Conservation (phyloP, 768 basidiomycete species). For the Mycena olivaceomarginata region DNA sequence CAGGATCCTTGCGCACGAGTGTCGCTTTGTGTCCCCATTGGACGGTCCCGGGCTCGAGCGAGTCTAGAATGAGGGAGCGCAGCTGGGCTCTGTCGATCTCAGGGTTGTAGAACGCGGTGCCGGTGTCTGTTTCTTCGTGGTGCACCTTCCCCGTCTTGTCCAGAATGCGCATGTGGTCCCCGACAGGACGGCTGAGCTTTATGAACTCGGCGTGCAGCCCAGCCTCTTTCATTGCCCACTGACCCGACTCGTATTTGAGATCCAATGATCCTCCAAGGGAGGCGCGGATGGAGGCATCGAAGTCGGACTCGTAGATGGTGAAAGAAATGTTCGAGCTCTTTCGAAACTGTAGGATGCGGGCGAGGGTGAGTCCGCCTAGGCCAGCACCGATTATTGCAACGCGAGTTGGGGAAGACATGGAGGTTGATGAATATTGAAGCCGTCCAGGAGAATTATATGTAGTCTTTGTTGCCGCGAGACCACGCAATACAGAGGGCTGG, state of each 20-base stretch:
- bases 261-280: conserved; percentile 41
- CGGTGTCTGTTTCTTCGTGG: conserved; percentile 14
- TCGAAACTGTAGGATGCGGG: conserved; percentile 41
- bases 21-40: conserved; percentile 40
- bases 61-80: conserved; percentile 46
- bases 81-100: conserved; percentile 43
- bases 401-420: conserved; percentile 22
- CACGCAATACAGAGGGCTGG: too few relatives aligned
- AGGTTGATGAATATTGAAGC: not conserved
- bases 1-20: conserved; percentile 7
- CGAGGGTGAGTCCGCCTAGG: conserved; percentile 42
- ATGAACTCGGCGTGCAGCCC: conserved; percentile 41
- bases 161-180: conserved; percentile 28
- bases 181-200: conserved; percentile 38
- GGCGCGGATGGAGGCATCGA: conserved; percentile 28
- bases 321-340: conserved; percentile 27
- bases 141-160: conserved; percentile 34
- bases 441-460: not conserved
- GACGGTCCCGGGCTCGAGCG: conserved; percentile 38
- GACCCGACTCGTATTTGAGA: conserved; percentile 43
- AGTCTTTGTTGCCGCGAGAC: not conserved
- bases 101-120: conserved; percentile 32
- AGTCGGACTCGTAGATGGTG: conserved; percentile 43
- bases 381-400: conserved; percentile 44
- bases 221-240: conserved; percentile 41